phyloP scores from a whole-genome alignment of 148 eudicot species.

The Hydrangea macrophylla region DNA sequence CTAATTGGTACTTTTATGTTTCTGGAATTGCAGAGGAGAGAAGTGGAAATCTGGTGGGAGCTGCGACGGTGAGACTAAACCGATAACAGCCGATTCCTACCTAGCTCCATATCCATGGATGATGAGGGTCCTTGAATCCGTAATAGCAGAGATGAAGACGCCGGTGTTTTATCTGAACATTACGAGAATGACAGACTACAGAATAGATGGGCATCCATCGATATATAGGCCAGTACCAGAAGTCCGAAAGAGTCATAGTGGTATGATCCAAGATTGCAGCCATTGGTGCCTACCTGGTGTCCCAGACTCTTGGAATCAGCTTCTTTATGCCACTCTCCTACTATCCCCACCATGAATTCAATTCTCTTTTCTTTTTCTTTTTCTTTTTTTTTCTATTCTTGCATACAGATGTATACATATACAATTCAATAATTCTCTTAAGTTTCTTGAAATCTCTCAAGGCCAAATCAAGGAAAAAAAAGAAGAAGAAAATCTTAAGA shows the following conservation, averaged over 20 bases:
- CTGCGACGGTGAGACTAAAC: constrained; percentile 47
- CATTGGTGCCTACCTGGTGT: constrained; percentile 97
- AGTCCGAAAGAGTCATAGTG: constrained; percentile 10
- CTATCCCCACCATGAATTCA: background rate
- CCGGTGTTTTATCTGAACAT: constrained; percentile 57
- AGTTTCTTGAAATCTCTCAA: no score
- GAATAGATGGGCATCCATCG: constrained; percentile 82
- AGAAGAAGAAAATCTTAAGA: no score
- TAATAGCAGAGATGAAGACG: constrained; percentile 43
- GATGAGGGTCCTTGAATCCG: constrained; percentile 46
- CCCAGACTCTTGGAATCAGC: constrained; percentile 84
- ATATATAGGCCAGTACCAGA: constrained; percentile 31
- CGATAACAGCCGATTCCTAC: constrained; percentile 37
- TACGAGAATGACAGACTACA: constrained; percentile 55
- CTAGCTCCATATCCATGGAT: constrained; percentile 42
- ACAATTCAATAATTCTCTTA: no score
- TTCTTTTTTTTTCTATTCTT: no score
- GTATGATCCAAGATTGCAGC: constrained; percentile 61
- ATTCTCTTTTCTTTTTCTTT: no score
- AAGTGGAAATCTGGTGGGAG: constrained; percentile 63
- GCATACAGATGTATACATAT: no score
- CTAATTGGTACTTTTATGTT: no score
- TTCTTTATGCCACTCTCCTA: constrained; percentile 51
- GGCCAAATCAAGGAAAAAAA: no score
- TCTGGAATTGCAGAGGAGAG: constrained; percentile 40